Conservation (phyloP, 1,284 basidiomycete species). For the Tremellales sp. region DNA sequence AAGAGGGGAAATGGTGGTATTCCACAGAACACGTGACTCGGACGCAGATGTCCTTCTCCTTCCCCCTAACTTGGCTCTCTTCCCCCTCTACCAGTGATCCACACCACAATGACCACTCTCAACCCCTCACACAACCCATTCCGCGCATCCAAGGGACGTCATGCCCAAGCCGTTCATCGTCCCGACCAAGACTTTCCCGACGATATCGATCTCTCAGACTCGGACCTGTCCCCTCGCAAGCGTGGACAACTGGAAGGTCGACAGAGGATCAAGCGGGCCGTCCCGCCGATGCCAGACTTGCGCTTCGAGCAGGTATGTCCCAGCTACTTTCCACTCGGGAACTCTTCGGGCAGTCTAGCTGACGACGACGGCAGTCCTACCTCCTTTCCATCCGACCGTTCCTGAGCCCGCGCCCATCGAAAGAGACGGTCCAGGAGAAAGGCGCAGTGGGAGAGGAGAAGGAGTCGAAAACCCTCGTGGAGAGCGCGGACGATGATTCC, state of each 20-base stretch:
- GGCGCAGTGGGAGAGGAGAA: constrained; percentile 12
- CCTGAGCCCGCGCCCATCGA: constrained; percentile 23
- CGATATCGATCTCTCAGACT: constrained; percentile 6
- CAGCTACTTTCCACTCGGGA: neutral
- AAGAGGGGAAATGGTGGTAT: too few relatives aligned
- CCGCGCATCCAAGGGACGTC: constrained; percentile 11
- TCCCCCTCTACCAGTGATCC: neutral
- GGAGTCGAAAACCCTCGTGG: constrained; percentile 22
- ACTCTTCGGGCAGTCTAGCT: neutral
- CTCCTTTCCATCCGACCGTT: constrained; percentile 41
- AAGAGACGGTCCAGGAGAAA: constrained; percentile 9
- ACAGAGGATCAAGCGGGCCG: constrained; percentile 34
- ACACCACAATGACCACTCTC: constrained; percentile 34
- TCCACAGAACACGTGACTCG: too few relatives aligned
- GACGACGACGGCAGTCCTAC: constrained; percentile 30
- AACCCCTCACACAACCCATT: constrained; percentile 39
- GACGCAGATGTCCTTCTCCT: too few relatives aligned
- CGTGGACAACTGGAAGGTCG: constrained; percentile 29
- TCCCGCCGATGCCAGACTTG: constrained; percentile 46
- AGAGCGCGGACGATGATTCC: constrained; percentile 30
- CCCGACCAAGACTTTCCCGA: constrained; percentile 6
- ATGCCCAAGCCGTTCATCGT: constrained; percentile 36
- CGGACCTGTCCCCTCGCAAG: constrained; percentile 13
- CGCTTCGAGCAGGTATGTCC: constrained; percentile 45
- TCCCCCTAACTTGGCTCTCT: too few relatives aligned